Evolutionary conservation across 768 basidiomycete genomes (phyloP), one percentile per base, ranked within the genome.

Genomic region (Erythrobasidium yunnanense): DNA sequence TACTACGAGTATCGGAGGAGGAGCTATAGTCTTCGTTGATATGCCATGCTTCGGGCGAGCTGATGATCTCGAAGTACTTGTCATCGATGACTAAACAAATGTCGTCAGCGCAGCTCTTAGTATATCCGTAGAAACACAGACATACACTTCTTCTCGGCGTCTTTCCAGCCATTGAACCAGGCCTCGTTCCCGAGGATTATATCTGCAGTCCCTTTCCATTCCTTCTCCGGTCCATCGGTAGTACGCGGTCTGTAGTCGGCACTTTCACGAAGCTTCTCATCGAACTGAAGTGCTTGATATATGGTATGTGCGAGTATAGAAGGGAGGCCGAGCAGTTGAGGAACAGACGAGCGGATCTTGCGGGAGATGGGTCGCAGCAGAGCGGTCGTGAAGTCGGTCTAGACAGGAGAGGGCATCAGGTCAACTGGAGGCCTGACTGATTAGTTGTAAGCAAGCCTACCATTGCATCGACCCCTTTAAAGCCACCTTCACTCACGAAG

Each of bases 221-320:
- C 76, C 6, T 49, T 33, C 8, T 6, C 25, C 22, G 32, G n/a
- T 25, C 47, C 47, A 7, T 52, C 22, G 49, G 1, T 57, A 58
- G 30, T 50, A 34, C 18, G 25, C 55, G 25, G 34, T 29, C 23
- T 1, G 29, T 55, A 60, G 4, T 63, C 55, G 6, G 22, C 50
- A 25, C 74, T 70, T 51, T 71, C 55, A 51, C 65, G 65, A 13
- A 72, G 71, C 2, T 79, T 76, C 18, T 78, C 74, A 76, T 99
- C 95, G 70, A 97, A 99, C 0, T 84, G 76, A 2, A 97, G 78
- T 0, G 91, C 83, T 75, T 97, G 90, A 74, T 93, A 93, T 52
- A 97, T 86, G 0, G 91, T 96, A 73, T 99, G 93, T 1, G 95
- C 95, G 5, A 99, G 79, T 22, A 97, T 77, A 0, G 90, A 83